These are phyloP conservation scores for Sporothrix variecibatus DNA, from an alignment of 2,329 filamentous ascomycete genomes.

Conservation along the genomic window DNA sequence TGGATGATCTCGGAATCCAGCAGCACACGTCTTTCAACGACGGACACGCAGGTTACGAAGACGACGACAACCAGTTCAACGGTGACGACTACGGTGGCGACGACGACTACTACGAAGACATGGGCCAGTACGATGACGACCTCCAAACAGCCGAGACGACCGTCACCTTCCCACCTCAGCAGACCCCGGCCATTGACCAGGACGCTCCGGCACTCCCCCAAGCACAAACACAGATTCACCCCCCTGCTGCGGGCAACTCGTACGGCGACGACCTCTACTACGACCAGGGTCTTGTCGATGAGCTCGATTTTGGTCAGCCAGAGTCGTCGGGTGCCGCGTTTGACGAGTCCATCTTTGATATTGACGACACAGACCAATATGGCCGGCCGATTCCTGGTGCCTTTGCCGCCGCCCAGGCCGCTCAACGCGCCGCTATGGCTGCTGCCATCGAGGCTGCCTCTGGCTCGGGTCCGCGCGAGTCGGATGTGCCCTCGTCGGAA, in stretches of 20 bases:
- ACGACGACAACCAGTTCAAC: not conserved
- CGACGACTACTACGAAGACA: not conserved
- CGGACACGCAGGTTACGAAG: not conserved
- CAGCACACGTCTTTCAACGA: slow-evolving; percentile 31
- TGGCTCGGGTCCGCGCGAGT: slow-evolving; percentile 37
- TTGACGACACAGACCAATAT: slow-evolving; percentile 64
- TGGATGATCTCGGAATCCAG: slow-evolving; percentile 46
- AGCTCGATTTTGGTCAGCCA: slow-evolving; percentile 50
- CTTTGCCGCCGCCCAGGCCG: slow-evolving; percentile 56
- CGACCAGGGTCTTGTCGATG: slow-evolving; percentile 53
- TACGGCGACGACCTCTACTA: slow-evolving; percentile 67
- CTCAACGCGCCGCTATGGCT: slow-evolving; percentile 42
- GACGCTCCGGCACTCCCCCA: not conserved
- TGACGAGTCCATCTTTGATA: slow-evolving; percentile 74
- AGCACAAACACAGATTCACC: not conserved
- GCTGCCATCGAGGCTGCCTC: slow-evolving; percentile 24
- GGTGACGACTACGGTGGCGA: slow-evolving; percentile 14
- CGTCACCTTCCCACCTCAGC: slow-evolving; percentile 25
- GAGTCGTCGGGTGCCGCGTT: slow-evolving; percentile 60
- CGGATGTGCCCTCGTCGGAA: slow-evolving; percentile 46
- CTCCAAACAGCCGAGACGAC: slow-evolving; percentile 26
- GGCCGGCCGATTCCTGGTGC: slow-evolving; percentile 61
- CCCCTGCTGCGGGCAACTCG: not conserved
- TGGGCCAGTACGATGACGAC: not conserved
- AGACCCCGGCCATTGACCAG: not conserved